Conservation (phyloP, 208 protist species). For the Crithidia brevicula region DNA sequence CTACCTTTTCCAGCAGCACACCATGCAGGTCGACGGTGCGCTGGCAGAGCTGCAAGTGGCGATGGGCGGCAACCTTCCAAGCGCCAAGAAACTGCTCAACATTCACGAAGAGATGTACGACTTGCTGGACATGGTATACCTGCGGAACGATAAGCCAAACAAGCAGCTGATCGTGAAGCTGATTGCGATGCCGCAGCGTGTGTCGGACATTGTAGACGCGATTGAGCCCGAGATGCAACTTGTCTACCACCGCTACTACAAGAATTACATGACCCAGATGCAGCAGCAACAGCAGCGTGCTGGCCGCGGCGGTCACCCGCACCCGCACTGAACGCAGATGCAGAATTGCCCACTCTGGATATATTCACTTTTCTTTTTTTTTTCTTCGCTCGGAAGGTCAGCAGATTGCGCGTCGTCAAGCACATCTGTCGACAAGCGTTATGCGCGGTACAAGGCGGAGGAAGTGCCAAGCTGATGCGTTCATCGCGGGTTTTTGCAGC, state of each 20-base stretch:
- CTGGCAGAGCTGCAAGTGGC: constrained; percentile 68
- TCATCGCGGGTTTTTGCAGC: too few species aligned
- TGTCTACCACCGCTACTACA: constrained; percentile 74
- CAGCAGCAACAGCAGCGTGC: constrained; percentile 41
- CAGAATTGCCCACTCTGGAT: neutral
- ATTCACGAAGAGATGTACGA: constrained; percentile 85
- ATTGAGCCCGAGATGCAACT: constrained; percentile 83
- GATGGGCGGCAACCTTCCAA: constrained; percentile 69
- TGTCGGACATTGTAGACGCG: constrained; percentile 70
- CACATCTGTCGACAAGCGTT: too few species aligned
- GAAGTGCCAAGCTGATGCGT: too few species aligned
- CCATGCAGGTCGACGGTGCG: constrained; percentile 72
- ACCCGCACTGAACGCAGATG: constrained; percentile 5
- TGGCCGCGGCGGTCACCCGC: constrained; percentile 8
- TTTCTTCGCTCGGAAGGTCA: too few species aligned
- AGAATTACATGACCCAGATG: constrained; percentile 60
- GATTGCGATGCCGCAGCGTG: constrained; percentile 74
- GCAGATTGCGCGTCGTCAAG: too few species aligned
- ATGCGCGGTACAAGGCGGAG: too few species aligned
- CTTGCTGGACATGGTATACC: constrained; percentile 76
- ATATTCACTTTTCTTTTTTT: too few species aligned
- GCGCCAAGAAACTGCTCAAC: constrained; percentile 78
- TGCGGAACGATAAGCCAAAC: constrained; percentile 64
- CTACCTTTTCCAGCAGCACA: constrained; percentile 89
- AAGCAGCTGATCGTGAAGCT: constrained; percentile 67